phyloP scores from a whole-genome alignment of 805 yeast genomes.

The fission yeast (Schizosaccharomyces pombe) region ASM294v3 CU329670.1:3586501-3587000 shows the following conservation, averaged over 20 bases:
- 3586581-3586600: not conserved
- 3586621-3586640: too few relatives aligned
- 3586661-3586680: not conserved
- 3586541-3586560: too few relatives aligned
- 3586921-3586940: not conserved
- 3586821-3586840: too few relatives aligned
- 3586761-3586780: not conserved
- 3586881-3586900: not conserved
- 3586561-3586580: too few relatives aligned
- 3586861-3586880: not conserved
- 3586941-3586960: not conserved
- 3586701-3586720: not conserved
- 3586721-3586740: not conserved
- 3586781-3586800: not conserved
- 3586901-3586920: not conserved
- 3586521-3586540: too few relatives aligned
- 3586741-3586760: not conserved
- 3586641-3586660: not conserved
- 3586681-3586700: slow-evolving; percentile 2
- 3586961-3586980: not conserved
- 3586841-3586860: not conserved
- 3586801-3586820: not conserved
- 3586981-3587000: too few relatives aligned
- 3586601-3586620: not conserved
- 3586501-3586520: too few relatives aligned